These are phyloP conservation scores for Mortierella sp. DNA, from an alignment of 371 early-diverging fungal species.

Conservation along the genomic window DNA sequence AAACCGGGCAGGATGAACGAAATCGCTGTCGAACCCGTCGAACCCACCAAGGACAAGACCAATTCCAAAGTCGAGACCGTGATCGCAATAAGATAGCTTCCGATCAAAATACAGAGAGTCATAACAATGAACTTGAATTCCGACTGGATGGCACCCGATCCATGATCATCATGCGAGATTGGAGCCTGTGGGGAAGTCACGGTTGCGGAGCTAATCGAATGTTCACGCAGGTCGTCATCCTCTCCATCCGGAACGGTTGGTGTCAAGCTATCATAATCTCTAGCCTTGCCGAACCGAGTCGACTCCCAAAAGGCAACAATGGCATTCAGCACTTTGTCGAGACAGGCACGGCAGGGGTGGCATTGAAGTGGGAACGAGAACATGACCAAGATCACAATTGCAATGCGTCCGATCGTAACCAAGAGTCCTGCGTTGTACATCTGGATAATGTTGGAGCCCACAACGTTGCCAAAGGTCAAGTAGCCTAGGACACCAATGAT, in stretches of 20 bases:
- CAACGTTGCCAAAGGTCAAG: conserved; percentile 91
- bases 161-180: conserved; percentile 30
- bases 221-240: conserved; percentile 22
- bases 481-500: conserved; percentile 94
- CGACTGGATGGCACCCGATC: conserved; percentile 28
- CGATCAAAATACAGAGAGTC: conserved; percentile 76
- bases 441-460: conserved; percentile 90
- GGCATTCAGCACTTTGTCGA: conserved; percentile 83
- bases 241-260: conserved; percentile 1
- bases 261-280: conserved; percentile 15
- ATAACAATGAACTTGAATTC: conserved; percentile 70
- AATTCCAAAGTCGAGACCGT: conserved; percentile 80
- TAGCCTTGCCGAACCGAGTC: conserved; percentile 25
- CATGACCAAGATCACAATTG: conserved; percentile 91
- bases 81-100: conserved; percentile 80
- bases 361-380: conserved; percentile 98
- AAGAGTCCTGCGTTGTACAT: conserved; percentile 80
- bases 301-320: conserved; percentile 27
- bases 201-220: conserved; percentile 10
- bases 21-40: conserved; percentile 98
- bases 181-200: conserved; percentile 19
- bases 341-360: conserved; percentile 94
- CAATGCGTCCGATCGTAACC: conserved; percentile 88
- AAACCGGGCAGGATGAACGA: conserved; percentile 98
- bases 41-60: conserved; percentile 94